Percentiles rank a stretch among this genome's conserved stretches.
These are phyloP conservation scores for Sporisorium exsertum DNA, from an alignment of 1,284 basidiomycete species.

Conservation along the genomic window DNA sequence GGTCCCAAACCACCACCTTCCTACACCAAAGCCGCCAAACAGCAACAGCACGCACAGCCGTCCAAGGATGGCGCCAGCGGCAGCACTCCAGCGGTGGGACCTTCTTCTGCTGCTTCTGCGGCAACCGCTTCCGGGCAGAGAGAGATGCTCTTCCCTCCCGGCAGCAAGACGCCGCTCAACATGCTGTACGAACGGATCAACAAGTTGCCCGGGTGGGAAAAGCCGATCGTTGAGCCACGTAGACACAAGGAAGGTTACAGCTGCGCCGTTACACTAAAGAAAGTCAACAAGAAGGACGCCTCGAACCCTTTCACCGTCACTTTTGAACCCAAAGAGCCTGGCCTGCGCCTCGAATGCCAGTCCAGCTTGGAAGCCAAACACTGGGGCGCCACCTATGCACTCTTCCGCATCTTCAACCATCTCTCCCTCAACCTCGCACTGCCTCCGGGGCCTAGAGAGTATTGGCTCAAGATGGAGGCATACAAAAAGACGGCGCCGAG, in stretches of 20 bases:
- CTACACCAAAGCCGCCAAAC: conserved; percentile 52
- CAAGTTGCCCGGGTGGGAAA: conserved; percentile 66
- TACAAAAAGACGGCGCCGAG: conserved; percentile 60
- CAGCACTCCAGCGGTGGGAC: conserved; percentile 1
- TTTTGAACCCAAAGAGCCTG: conserved; percentile 65
- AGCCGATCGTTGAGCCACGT: conserved; percentile 62
- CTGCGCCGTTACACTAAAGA: conserved; percentile 63
- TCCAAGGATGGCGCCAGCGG: conserved; percentile 9
- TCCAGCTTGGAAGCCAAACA: conserved; percentile 64
- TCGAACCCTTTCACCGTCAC: conserved; percentile 59
- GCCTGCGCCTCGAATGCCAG: conserved; percentile 53
- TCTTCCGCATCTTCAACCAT: conserved; percentile 66
- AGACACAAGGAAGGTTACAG: conserved; percentile 56
- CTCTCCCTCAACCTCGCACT: conserved; percentile 62
- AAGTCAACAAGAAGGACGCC: conserved; percentile 66
- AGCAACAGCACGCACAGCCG: conserved; percentile 25
- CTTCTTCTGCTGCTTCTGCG: neutral
- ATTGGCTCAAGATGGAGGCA: conserved; percentile 65
- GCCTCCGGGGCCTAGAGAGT: conserved; percentile 67
- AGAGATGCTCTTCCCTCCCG: conserved; percentile 66
- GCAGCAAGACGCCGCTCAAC: conserved; percentile 68
- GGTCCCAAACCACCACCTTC: conserved; percentile 58
- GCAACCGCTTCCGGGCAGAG: conserved; percentile 19
- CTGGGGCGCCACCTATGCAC: conserved; percentile 69
- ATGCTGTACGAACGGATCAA: conserved; percentile 67